A percentile compares a stretch with the other conserved stretches of the same genome.
Evolutionary conservation across 768 basidiomycete genomes (phyloP).

Genomic region (Lentinula sp.): DNA sequence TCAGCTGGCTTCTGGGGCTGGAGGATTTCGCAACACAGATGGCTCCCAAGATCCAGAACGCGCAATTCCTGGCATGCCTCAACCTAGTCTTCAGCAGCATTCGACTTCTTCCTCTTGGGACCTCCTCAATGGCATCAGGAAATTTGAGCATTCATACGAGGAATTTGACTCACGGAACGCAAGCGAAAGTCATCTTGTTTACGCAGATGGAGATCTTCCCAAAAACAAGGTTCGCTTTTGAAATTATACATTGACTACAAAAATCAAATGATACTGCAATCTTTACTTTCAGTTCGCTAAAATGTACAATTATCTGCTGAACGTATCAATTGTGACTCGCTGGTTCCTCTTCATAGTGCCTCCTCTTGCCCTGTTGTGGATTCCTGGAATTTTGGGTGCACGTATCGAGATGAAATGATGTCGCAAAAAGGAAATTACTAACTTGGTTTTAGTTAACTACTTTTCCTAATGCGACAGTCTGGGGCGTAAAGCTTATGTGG

Average conservation of each 20-base stretch:
- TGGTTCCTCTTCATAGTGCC: constrained; percentile 81
- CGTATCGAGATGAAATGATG: background rate
- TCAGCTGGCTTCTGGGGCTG: constrained; percentile 4
- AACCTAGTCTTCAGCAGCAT: background rate
- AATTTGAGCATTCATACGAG: constrained; percentile 49
- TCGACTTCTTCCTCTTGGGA: constrained; percentile 40
- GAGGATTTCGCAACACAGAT: background rate
- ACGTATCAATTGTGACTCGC: constrained; percentile 70
- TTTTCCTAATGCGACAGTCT: constrained; percentile 48
- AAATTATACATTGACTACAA: background rate
- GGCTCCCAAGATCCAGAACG: background rate
- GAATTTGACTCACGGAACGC: constrained; percentile 53
- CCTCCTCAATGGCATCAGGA: constrained; percentile 40
- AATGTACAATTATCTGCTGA: constrained; percentile 69
- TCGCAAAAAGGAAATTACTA: background rate
- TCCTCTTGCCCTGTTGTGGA: constrained; percentile 55
- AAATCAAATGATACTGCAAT: background rate
- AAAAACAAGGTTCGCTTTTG: constrained; percentile 40
- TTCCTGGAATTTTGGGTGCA: constrained; percentile 51
- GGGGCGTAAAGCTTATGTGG: constrained; percentile 58
- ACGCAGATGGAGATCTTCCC: constrained; percentile 59
- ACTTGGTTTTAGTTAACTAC: constrained; percentile 30
- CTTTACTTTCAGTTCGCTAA: constrained; percentile 39
- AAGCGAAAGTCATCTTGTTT: constrained; percentile 43
- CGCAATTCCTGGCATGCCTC: constrained; percentile 3